These are phyloP conservation scores for Phytophthora melonis DNA, from an alignment of 352 stramenopile genomes.

Conservation along the genomic window DNA sequence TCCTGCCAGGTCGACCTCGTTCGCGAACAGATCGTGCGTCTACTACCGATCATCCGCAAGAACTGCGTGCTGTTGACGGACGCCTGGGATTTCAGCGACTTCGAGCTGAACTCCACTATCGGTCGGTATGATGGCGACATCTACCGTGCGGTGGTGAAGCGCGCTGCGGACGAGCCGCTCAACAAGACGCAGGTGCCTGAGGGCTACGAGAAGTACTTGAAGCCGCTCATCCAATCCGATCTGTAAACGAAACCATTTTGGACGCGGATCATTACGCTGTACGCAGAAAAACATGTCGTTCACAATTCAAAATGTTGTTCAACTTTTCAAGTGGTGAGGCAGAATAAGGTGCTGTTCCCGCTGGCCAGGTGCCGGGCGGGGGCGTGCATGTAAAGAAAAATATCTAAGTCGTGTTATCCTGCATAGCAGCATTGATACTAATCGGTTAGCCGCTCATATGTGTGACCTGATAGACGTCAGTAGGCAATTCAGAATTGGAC, in stretches of 20 bases:
- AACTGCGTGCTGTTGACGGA: constrained; percentile 55
- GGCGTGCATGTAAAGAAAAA: too few species aligned
- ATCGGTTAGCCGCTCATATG: too few species aligned
- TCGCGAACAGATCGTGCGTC: constrained; percentile 33
- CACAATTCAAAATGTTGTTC: not conserved
- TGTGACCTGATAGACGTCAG: too few species aligned
- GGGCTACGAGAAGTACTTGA: constrained; percentile 49
- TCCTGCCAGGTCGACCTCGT: constrained; percentile 41
- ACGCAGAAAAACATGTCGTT: not conserved
- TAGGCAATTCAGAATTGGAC: constrained; percentile 27
- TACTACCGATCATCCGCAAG: constrained; percentile 49
- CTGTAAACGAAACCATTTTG: not conserved
- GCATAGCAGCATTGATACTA: too few species aligned
- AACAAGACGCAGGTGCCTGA: constrained; percentile 52
- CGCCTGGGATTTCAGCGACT: constrained; percentile 55
- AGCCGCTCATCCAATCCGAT: constrained; percentile 32
- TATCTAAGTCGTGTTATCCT: too few species aligned
- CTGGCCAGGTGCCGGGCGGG: not conserved
- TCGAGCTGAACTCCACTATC: constrained; percentile 66
- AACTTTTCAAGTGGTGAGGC: not conserved
- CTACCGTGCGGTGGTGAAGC: constrained; percentile 50
- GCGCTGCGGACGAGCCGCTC: constrained; percentile 48
- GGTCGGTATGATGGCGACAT: constrained; percentile 58
- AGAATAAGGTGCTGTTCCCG: not conserved
- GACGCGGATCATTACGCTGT: not conserved